phyloP scores from a whole-genome alignment of 2,329 filamentous ascomycete species.

The Periglandula ipomoeae region DNA sequence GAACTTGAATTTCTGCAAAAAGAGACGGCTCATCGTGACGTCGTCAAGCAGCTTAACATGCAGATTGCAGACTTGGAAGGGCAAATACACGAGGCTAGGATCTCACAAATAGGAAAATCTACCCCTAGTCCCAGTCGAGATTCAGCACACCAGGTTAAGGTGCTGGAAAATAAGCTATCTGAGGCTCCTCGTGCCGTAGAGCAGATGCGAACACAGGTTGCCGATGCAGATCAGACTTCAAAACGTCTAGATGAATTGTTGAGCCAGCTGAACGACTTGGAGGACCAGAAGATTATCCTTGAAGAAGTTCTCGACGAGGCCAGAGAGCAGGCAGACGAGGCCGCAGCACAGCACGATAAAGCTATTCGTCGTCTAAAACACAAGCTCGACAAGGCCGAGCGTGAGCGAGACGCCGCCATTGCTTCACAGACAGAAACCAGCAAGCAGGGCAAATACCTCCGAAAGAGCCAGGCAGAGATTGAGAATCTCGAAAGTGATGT shows the following conservation, averaged over 20 bases:
- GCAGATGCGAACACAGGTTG: slow-evolving; percentile 39
- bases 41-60: slow-evolving; percentile 53
- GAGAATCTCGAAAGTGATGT: slow-evolving; percentile 67
- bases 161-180: slow-evolving; percentile 51
- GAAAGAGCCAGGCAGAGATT: slow-evolving; percentile 52
- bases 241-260: slow-evolving; percentile 39
- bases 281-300: slow-evolving; percentile 48
- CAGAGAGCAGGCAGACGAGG: slow-evolving; percentile 41
- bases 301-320: slow-evolving; percentile 51
- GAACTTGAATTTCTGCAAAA: slow-evolving; percentile 56
- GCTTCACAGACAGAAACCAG: slow-evolving; percentile 29
- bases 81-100: slow-evolving; percentile 55
- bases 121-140: slow-evolving; percentile 38
- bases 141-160: slow-evolving; percentile 49
- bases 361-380: slow-evolving; percentile 34
- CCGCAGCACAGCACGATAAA: slow-evolving; percentile 32
- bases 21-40: slow-evolving; percentile 54
- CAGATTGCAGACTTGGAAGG: slow-evolving; percentile 59
- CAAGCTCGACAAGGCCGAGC: slow-evolving; percentile 42
- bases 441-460: slow-evolving; percentile 51
- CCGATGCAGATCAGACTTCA: slow-evolving; percentile 40
- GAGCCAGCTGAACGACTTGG: slow-evolving; percentile 44
- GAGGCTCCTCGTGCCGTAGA: slow-evolving; percentile 50
- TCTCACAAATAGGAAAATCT: slow-evolving; percentile 37
- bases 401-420: slow-evolving; percentile 31